Evolutionary conservation across 2,329 filamentous ascomycete genomes (phyloP), one percentile per base, ranked within the genome.

Genomic region (Fusarium sp.): DNA sequence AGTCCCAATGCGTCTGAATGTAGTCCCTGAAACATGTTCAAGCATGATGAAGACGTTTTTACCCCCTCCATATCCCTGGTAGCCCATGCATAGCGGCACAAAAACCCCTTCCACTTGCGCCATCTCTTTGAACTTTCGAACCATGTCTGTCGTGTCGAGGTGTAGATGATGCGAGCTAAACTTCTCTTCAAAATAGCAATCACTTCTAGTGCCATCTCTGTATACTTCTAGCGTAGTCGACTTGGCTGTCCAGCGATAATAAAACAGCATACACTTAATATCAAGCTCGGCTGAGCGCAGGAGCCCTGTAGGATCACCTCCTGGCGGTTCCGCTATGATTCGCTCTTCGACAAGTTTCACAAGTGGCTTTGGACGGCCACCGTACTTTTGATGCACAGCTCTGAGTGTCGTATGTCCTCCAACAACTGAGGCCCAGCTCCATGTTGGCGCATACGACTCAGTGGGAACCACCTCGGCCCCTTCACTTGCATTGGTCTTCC

Each of bases 371-470:
- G 28, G 28, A n/a, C n/a, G n/a, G n/a, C n/a, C n/a, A n/a, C n/a
- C n/a, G n/a, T n/a, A n/a, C n/a, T n/a, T n/a, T 8, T 18, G 10
- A 18, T 50, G 4, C 1, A 32, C 0, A 3, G 4, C 5, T 3
- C 8, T 18, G 2, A 50, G 47, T 6, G 30, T 13, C 2, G 21
- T 50, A 9, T 33, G 30, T 13, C 47, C 47, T 2, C 47, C 47
- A 13, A 25, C 8, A 2, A 50, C n/a, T 0, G 47, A 35, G 1
- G 47, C 47, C 47, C 47, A 50, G 11, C 47, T 50, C 30, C 47
- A 50, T 2, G 47, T 19, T 6, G 47, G 47, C 19, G 47, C 47
- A 5, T 35, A 50, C 3, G 47, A 50, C 0, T 23, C 30, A 23
- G 5, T 50, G 5, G 30, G 21, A 6, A 23, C 0, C 10, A 50